These are phyloP conservation scores for Logfia minima DNA, from an alignment of 129 eudicot species.

Conservation along the genomic window DNA sequence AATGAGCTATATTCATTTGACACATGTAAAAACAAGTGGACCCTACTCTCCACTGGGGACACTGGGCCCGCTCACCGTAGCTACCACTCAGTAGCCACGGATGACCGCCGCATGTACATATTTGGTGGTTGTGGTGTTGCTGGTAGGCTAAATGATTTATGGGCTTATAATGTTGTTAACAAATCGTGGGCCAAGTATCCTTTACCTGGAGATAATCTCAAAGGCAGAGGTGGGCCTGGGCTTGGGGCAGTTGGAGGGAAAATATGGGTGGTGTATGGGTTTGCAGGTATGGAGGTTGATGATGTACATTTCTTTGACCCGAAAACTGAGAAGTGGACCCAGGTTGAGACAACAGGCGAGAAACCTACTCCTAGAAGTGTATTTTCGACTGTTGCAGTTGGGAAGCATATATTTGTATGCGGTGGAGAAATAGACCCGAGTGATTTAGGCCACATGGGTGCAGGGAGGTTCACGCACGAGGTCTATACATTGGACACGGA, in stretches of 20 bases:
- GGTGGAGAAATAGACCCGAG: slow-evolving; percentile 99
- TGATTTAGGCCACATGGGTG: slow-evolving; percentile 91
- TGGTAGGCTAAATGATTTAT: slow-evolving; percentile 82
- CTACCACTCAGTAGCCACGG: slow-evolving; percentile 86
- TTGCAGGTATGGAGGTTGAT: slow-evolving; percentile 81
- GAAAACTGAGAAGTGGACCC: slow-evolving; percentile 55
- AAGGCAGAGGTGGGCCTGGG: slow-evolving; percentile 96
- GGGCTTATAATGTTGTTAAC: slow-evolving; percentile 70
- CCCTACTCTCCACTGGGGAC: slow-evolving; percentile 59
- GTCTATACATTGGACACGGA: slow-evolving; percentile 72
- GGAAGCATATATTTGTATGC: slow-evolving; percentile 54
- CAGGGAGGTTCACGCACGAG: slow-evolving; percentile 77
- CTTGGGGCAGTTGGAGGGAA: slow-evolving; percentile 57
- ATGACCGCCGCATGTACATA: slow-evolving; percentile 57
- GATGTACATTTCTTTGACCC: slow-evolving; percentile 81
- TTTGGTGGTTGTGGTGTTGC: slow-evolving; percentile 86
- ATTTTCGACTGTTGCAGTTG: slow-evolving; percentile 65
- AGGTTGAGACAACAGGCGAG: slow-evolving; percentile 76
- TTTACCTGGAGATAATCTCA: slow-evolving; percentile 64
- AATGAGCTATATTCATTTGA: slow-evolving; percentile 78
- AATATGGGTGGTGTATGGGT: slow-evolving; percentile 94
- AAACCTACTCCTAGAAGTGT: slow-evolving; percentile 85
- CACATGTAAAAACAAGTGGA: slow-evolving; percentile 69
- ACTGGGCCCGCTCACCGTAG: slow-evolving; percentile 79
- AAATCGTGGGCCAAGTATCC: slow-evolving; percentile 61